phyloP scores from a whole-genome alignment of 768 basidiomycete species.

The Boletellus emodensis region DNA sequence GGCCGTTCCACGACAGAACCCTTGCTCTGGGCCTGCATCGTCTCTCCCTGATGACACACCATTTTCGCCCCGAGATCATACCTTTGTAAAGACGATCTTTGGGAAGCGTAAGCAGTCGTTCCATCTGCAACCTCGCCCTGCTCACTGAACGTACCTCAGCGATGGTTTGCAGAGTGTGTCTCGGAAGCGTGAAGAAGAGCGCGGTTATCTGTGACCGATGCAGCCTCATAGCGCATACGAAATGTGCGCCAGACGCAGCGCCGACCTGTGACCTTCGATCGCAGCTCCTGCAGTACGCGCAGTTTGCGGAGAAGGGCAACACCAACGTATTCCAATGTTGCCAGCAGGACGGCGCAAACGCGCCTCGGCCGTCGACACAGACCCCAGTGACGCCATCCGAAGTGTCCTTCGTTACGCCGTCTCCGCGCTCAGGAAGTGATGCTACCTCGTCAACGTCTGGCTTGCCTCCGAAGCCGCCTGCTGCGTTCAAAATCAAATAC shows the following conservation, averaged over 20 bases:
- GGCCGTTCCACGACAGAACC: conserved; percentile 35
- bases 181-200: conserved; percentile 73
- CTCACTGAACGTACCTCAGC: conserved; percentile 43
- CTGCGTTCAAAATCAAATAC: conserved; percentile 60
- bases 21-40: conserved; percentile 35
- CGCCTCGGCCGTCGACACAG: neutral
- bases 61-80: conserved; percentile 67
- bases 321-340: conserved; percentile 54
- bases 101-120: conserved; percentile 67
- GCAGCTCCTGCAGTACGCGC: conserved; percentile 73
- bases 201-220: conserved; percentile 88
- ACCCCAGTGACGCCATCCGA: conserved; percentile 49
- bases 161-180: conserved; percentile 83
- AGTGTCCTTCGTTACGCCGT: conserved; percentile 46
- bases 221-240: conserved; percentile 82
- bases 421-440: conserved; percentile 49
- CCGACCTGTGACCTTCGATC: conserved; percentile 80
- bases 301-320: conserved; percentile 69
- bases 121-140: neutral
- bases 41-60: conserved; percentile 30
- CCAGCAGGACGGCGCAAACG: conserved; percentile 37
- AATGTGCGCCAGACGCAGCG: conserved; percentile 68
- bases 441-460: conserved; percentile 29
- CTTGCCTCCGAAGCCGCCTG: conserved; percentile 42
- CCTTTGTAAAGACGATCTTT: conserved; percentile 90